phyloP scores from a whole-genome alignment of 2,329 filamentous ascomycete genomes.

The Bisporella sp. region DNA sequence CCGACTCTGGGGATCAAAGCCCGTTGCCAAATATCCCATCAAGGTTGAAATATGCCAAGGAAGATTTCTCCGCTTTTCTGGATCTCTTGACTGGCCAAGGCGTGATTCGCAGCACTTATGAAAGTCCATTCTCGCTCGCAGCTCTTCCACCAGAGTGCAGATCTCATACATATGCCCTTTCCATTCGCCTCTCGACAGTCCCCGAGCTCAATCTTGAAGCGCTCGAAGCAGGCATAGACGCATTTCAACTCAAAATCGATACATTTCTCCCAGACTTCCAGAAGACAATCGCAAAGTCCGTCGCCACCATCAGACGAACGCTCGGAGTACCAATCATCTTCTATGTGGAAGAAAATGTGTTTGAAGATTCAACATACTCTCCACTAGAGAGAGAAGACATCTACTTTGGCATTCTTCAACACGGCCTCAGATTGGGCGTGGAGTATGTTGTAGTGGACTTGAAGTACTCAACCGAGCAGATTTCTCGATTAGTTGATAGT shows the following conservation, averaged over 20 bases:
- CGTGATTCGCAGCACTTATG: constrained; percentile 43
- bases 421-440: constrained; percentile 58
- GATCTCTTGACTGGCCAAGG: constrained; percentile 49
- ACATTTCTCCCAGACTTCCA: constrained; percentile 44
- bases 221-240: constrained; percentile 52
- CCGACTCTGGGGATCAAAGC: constrained; percentile 33
- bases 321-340: constrained; percentile 50
- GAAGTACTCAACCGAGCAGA: constrained; percentile 38
- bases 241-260: constrained; percentile 54
- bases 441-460: constrained; percentile 61
- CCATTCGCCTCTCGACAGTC: constrained; percentile 51
- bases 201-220: constrained; percentile 43
- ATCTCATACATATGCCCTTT: constrained; percentile 60
- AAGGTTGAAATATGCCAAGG: constrained; percentile 44
- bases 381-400: constrained; percentile 23
- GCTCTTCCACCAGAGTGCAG: constrained; percentile 52
- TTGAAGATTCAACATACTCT: constrained; percentile 17
- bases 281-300: constrained; percentile 44
- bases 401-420: constrained; percentile 52
- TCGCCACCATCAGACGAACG: constrained; percentile 49
- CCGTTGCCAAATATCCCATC: constrained; percentile 37
- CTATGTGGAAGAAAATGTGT: constrained; percentile 43
- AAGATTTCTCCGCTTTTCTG: constrained; percentile 53
- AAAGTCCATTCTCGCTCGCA: constrained; percentile 53
- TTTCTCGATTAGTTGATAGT: constrained; percentile 37